These are phyloP conservation scores for Luzula sylvatica DNA, from an alignment of 176 grass and related monocot species.

Conservation along the genomic window DNA sequence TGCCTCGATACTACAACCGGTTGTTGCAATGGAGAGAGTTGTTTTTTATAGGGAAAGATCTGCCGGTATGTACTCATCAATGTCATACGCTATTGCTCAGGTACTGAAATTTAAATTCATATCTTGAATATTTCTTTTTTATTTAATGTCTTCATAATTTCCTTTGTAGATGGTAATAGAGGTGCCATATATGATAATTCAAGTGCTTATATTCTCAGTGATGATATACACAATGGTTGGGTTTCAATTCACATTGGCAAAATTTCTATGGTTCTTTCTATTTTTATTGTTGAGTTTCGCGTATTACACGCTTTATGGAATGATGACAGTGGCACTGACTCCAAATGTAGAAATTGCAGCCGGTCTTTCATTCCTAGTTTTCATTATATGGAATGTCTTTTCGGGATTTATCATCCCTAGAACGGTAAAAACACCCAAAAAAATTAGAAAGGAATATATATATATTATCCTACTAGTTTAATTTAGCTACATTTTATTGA, in stretches of 20 bases:
- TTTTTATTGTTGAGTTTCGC: conserved; percentile 29
- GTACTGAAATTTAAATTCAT: neutral
- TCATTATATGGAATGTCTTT: conserved; percentile 34
- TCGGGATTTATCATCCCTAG: conserved; percentile 37
- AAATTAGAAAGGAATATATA: neutral
- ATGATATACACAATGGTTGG: conserved; percentile 42
- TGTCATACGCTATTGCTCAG: conserved; percentile 35
- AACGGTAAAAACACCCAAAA: conserved; percentile 28
- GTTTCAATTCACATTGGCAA: conserved; percentile 25
- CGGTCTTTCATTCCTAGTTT: conserved; percentile 30
- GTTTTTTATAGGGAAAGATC: conserved; percentile 35
- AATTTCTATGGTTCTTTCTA: conserved; percentile 34
- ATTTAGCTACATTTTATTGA: neutral
- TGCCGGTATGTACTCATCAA: conserved; percentile 33
- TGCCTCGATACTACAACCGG: conserved; percentile 24
- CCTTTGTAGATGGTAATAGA: conserved; percentile 31
- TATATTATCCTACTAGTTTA: conserved; percentile 1
- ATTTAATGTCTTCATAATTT: neutral
- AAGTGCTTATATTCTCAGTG: conserved; percentile 20
- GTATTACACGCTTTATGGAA: conserved; percentile 34
- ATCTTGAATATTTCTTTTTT: neutral
- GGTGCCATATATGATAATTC: conserved; percentile 30
- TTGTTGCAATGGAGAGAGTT: conserved; percentile 26
- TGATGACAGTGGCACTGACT: conserved; percentile 42
- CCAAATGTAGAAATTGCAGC: conserved; percentile 40